phyloP scores from a whole-genome alignment of 1,284 basidiomycete species.

The Volvariella volvacea region DNA sequence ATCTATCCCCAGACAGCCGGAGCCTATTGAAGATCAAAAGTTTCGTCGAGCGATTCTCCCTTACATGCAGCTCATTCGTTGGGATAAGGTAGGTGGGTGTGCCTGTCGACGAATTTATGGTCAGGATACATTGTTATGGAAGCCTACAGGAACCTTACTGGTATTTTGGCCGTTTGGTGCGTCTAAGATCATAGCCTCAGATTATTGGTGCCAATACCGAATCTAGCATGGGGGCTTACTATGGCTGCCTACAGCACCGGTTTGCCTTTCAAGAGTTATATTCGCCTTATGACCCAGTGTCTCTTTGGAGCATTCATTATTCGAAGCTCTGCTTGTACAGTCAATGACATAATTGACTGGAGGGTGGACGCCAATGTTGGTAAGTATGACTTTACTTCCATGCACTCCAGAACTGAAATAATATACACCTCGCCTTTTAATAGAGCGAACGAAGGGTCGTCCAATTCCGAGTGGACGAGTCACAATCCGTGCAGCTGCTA shows the following conservation, averaged over 20 bases:
- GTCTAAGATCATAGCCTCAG: constrained; percentile 7
- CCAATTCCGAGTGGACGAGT: constrained; percentile 43
- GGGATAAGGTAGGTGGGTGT: constrained; percentile 49
- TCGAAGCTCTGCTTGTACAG: constrained; percentile 41
- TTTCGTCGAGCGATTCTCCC: no score
- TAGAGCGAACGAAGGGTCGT: constrained; percentile 39
- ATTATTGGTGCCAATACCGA: neutral
- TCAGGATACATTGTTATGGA: constrained; percentile 1
- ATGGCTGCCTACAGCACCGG: constrained; percentile 32
- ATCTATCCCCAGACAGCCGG: no score
- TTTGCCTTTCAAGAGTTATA: constrained; percentile 25
- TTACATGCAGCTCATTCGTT: constrained; percentile 44
- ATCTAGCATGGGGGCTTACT: constrained; percentile 39
- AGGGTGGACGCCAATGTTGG: constrained; percentile 46
- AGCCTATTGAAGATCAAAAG: no score
- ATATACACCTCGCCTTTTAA: neutral
- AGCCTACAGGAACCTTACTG: constrained; percentile 46
- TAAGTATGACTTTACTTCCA: constrained; percentile 24
- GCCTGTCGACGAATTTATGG: neutral
- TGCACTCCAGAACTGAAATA: neutral
- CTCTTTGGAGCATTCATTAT: constrained; percentile 33
- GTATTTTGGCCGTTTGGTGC: constrained; percentile 52
- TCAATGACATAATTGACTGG: constrained; percentile 49
- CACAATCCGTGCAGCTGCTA: constrained; percentile 30
- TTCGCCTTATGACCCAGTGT: constrained; percentile 21